Conservation (phyloP, 1,139 yeast genomes). For the Geotrichum reessii region DNA sequence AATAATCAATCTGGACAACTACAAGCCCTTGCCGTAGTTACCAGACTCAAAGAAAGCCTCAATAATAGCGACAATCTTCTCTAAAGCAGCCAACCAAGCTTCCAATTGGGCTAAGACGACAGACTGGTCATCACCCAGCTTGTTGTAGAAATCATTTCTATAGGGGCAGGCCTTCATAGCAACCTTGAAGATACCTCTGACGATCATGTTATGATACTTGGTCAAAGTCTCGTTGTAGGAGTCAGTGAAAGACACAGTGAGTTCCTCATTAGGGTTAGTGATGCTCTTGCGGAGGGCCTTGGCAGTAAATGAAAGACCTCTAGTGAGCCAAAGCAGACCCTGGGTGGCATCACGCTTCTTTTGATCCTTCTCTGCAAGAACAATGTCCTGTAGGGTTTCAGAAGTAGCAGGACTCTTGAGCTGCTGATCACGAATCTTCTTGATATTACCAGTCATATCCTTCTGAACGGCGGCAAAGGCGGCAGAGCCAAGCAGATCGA, state of each 20-base stretch:
- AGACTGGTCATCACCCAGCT: conserved; percentile 50
- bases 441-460: conserved; percentile 84
- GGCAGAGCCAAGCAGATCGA: conserved; percentile 77
- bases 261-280: conserved; percentile 54
- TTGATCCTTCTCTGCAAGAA: conserved; percentile 58
- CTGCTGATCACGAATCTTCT: conserved; percentile 40
- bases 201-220: conserved; percentile 73
- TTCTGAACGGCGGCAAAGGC: conserved; percentile 82
- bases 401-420: conserved; percentile 59
- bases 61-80: conserved; percentile 64
- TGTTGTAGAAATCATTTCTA: conserved; percentile 76
- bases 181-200: conserved; percentile 81
- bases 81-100: conserved; percentile 73
- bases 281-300: conserved; percentile 79
- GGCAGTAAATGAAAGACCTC: conserved; percentile 83
- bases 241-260: conserved; percentile 72
- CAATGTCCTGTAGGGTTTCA: conserved; percentile 68
- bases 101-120: conserved; percentile 55
- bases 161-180: conserved; percentile 97
- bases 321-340: conserved; percentile 78
- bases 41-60: conserved; percentile 72
- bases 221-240: conserved; percentile 76
- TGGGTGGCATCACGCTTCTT: conserved; percentile 80
- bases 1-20: conserved; percentile 25
- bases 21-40: conserved; percentile 85